Percentiles rank a stretch among this genome's conserved stretches.
phyloP scores from a whole-genome alignment of 352 stramenopile genomes.

The Globisporangium emineosum region DNA sequence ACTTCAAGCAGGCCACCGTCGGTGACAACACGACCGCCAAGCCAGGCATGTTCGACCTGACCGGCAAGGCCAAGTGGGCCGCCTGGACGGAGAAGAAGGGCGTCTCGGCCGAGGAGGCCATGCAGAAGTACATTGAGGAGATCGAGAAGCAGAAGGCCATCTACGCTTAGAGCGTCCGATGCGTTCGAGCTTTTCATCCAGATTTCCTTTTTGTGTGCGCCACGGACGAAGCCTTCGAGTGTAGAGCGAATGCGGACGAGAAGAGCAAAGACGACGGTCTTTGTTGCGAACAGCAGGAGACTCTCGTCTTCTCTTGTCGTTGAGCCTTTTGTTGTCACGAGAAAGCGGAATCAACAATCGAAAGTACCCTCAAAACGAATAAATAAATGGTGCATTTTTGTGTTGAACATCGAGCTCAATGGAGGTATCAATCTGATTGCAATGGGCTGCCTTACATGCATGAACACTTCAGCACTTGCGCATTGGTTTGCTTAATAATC shows the following conservation, averaged over 20 bases:
- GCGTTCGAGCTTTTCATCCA: background rate
- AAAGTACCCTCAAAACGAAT: constrained; percentile 1
- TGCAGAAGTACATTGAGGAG: constrained; percentile 85
- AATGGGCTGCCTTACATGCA: no score
- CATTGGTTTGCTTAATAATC: background rate
- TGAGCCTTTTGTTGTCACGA: background rate
- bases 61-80: constrained; percentile 87
- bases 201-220: background rate
- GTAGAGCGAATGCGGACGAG: no score
- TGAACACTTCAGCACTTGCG: background rate
- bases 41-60: constrained; percentile 87
- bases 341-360: background rate
- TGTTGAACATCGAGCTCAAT: no score
- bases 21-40: constrained; percentile 82
- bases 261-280: background rate
- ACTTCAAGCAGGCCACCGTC: constrained; percentile 89
- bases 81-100: constrained; percentile 87
- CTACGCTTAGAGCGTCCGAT: constrained; percentile 54
- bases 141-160: constrained; percentile 80
- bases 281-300: background rate
- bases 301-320: background rate
- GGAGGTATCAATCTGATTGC: no score
- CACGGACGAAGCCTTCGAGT: background rate
- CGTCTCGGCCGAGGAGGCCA: constrained; percentile 79
- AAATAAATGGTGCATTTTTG: constrained; percentile 3